Base-by-base conservation (phyloP, 805 yeast species). In the Yamadazyma ubonensis region DNA sequence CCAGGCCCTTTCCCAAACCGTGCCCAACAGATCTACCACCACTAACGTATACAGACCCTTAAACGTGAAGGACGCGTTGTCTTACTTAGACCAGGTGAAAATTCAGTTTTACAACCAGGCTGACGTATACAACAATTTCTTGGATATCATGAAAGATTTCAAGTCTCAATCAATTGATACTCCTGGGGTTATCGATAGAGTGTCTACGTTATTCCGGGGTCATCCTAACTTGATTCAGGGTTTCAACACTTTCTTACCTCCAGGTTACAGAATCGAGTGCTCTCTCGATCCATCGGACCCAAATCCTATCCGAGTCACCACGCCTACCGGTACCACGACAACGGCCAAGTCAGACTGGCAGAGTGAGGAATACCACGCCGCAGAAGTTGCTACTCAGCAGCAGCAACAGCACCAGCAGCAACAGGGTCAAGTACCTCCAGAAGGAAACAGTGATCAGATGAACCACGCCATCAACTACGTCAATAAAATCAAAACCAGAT, bases 81-180 rank as follows among this genome's bases (percentile, higher is more conserved):
- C 96, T 7, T 93, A 95, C 58, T 75, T 93, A 51, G 99, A 95
- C 59, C 96, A 90, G 64, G 99, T 93, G 38, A 93, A 93, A 63
- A 76, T 83, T 35, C 97, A 90, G 60, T 93, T 93, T 64, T 84
- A 78, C 61, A 77, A 81, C 49, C 95, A 91, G 65, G 95, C 98
- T 0, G 97, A 90, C 54, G 96, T 93, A 30, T 93, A 93, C 71
- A 93, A 93, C 63, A 89, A 86, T 61, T 93, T 95, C 56, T 73
- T 93, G 56, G 99, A 93, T 59, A 91, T 93, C 49, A 93, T 93
- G 99, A 95, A 95, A 69, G 99, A 95, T 59, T 95, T 93, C 70
- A 95, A 95, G 70, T 83, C 95, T 39, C 97, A 91, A 67, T 79
- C 81, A 45, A 90, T 93, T 53, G 98, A 93, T 61, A 93, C 99